Evolutionary conservation across 164 flowering plant genomes (phyloP).

Genomic region (Piper betle): DNA sequence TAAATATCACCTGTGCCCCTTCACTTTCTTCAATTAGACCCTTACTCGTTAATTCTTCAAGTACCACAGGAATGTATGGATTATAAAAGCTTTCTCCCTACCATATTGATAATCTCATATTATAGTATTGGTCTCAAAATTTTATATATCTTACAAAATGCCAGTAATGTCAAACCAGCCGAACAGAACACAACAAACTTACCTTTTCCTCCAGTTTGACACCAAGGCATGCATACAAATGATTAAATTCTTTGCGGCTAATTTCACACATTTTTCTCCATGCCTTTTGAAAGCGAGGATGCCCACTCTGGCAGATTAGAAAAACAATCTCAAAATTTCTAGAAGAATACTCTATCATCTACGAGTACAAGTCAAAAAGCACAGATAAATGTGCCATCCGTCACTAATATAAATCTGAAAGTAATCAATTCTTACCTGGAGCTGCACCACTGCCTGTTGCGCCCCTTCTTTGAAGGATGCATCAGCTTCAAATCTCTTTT

Average conservation of each 20-base stretch:
- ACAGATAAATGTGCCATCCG: not conserved
- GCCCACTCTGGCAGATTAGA: constrained; percentile 49
- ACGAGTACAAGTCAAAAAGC: not conserved
- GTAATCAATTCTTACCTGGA: constrained; percentile 43
- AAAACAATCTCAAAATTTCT: not conserved
- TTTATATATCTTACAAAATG: not conserved
- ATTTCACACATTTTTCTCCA: constrained; percentile 90
- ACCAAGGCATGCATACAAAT: constrained; percentile 72
- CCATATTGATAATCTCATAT: not conserved
- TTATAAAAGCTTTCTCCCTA: constrained; percentile 99
- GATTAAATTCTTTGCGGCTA: constrained; percentile 69
- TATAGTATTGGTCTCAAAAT: no score
- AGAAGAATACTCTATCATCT: not conserved
- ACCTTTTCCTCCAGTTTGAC: constrained; percentile 93
- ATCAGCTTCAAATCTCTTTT: constrained; percentile 72
- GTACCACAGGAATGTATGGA: constrained; percentile 59
- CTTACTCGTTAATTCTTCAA: constrained; percentile 32
- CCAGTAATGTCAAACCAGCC: not conserved
- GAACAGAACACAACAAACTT: not conserved
- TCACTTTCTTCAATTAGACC: constrained; percentile 81
- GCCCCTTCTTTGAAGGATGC: constrained; percentile 75
- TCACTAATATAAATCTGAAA: not conserved
- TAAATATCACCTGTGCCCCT: constrained; percentile 79
- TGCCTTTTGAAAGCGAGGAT: constrained; percentile 51
- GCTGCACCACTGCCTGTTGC: constrained; percentile 80